Evolutionary conservation across 2,329 filamentous ascomycete species (phyloP).

Genomic region (Fusarium musae): DNA sequence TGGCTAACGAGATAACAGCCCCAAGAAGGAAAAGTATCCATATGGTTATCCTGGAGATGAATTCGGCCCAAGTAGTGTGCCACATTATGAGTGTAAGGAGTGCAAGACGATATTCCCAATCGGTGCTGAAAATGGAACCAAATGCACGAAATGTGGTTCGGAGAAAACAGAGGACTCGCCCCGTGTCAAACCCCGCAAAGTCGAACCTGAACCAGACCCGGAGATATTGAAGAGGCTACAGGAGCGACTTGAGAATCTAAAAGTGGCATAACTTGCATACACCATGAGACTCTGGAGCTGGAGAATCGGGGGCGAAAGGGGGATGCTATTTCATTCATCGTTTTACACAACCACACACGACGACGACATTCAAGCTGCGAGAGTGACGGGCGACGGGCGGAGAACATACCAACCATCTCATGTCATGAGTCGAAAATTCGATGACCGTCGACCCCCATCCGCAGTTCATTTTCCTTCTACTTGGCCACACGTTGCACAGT

Average conservation of each 20-base stretch:
- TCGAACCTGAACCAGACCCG: conserved; percentile 70
- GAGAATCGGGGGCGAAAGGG: conserved; percentile 36
- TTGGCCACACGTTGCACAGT: conserved; percentile 32
- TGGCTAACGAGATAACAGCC: conserved; percentile 52
- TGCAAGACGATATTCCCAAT: conserved; percentile 69
- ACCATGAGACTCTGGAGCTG: background rate
- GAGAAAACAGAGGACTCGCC: conserved; percentile 69
- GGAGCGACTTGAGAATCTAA: conserved; percentile 61
- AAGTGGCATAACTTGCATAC: conserved; percentile 45
- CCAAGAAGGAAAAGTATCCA: conserved; percentile 76
- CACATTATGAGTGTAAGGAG: conserved; percentile 69
- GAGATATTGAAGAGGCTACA: conserved; percentile 68
- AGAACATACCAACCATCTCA: conserved; percentile 7
- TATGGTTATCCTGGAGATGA: conserved; percentile 76
- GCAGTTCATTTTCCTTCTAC: conserved; percentile 33
- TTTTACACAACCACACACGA: conserved; percentile 20
- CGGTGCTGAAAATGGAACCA: conserved; percentile 60
- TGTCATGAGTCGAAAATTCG: conserved; percentile 24
- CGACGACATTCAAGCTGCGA: conserved; percentile 27
- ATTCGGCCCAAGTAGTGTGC: conserved; percentile 62
- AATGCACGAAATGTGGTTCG: conserved; percentile 70
- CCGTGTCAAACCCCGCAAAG: conserved; percentile 67
- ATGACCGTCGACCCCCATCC: conserved; percentile 13
- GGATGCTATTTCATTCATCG: conserved; percentile 35
- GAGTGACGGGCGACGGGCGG: conserved; percentile 20